Evolutionary conservation across 768 basidiomycete genomes (phyloP).

Genomic region (Kwoniella shandongensis): DNA sequence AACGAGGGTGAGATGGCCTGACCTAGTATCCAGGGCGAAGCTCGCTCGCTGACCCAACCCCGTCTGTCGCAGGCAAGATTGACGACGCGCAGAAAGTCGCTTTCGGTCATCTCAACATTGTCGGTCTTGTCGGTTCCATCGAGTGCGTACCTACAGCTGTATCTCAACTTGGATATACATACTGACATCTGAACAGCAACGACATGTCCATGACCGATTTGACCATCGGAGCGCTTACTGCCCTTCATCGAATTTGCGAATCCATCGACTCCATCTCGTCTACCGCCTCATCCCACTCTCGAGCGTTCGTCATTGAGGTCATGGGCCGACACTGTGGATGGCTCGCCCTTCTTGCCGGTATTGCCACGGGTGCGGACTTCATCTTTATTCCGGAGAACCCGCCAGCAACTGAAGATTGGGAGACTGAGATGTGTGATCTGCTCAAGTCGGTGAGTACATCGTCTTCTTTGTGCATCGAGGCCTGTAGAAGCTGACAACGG

Average conservation of each 20-base stretch:
- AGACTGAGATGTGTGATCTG: slow-evolving; percentile 82
- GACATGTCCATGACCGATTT: slow-evolving; percentile 98
- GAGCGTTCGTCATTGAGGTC: slow-evolving; percentile 96
- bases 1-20: slow-evolving; percentile 60
- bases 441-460: slow-evolving; percentile 67
- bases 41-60: not conserved
- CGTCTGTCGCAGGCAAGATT: slow-evolving; percentile 63
- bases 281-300: slow-evolving; percentile 90
- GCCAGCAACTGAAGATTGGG: slow-evolving; percentile 76
- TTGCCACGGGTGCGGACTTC: slow-evolving; percentile 89
- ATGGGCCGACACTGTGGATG: slow-evolving; percentile 99
- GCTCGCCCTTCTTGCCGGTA: slow-evolving; percentile 88
- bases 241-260: slow-evolving; percentile 94
- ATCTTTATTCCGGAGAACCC: slow-evolving; percentile 96
- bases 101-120: slow-evolving; percentile 85
- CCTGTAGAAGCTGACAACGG: slow-evolving; percentile 2
- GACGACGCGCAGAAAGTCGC: slow-evolving; percentile 67
- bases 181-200: slow-evolving; percentile 58
- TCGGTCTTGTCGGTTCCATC: slow-evolving; percentile 97
- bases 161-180: not conserved
- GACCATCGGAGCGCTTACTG: slow-evolving; percentile 95
- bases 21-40: not conserved
- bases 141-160: slow-evolving; percentile 57
- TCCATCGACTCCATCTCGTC: slow-evolving; percentile 98
- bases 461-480: slow-evolving; percentile 2